Conservation (phyloP, 164 flowering plant species). For the Dillenia turbinata region DNA sequence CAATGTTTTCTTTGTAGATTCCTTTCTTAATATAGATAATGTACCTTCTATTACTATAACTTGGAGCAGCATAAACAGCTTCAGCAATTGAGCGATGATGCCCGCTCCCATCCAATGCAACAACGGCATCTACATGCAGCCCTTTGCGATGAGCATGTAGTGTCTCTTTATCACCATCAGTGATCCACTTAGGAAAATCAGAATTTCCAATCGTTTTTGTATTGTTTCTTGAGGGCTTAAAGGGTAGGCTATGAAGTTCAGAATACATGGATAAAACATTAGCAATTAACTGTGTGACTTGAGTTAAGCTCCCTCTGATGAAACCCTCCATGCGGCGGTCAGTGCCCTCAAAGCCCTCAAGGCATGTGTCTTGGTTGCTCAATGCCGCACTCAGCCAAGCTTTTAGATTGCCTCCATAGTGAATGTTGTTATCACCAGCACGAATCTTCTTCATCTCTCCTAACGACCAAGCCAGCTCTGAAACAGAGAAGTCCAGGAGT, state of each 20-base stretch:
- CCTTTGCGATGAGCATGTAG: conserved; percentile 16
- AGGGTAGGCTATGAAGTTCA: conserved; percentile 42
- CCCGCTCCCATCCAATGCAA: conserved; percentile 79
- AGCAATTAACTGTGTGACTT: conserved; percentile 71
- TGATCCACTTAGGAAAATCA: conserved; percentile 60
- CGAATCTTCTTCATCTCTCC: conserved; percentile 52
- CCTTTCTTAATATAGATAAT: conserved; percentile 77
- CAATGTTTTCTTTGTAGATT: conserved; percentile 67
- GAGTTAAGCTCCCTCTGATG: conserved; percentile 58
- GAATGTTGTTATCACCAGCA: conserved; percentile 21
- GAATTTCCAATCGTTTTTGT: conserved; percentile 2
- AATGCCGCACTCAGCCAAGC: conserved; percentile 94
- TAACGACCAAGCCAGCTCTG: conserved; percentile 75
- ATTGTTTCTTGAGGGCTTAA: conserved; percentile 33
- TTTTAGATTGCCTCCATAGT: conserved; percentile 48
- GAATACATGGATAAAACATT: conserved; percentile 62
- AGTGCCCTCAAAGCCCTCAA: conserved; percentile 89
- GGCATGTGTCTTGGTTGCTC: conserved; percentile 91
- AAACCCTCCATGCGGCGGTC: conserved; percentile 39
- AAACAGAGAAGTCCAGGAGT: conserved; percentile 72
- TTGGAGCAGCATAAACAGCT: conserved; percentile 56
- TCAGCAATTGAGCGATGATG: conserved; percentile 49
- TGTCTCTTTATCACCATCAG: conserved; percentile 44
- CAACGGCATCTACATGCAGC: conserved; percentile 55
- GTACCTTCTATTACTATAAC: conserved; percentile 53